Percentiles rank a stretch among this genome's conserved stretches.
These are phyloP conservation scores for Phyllosticta ampelicida DNA, from an alignment of 2,329 filamentous ascomycete genomes.

Conservation along the genomic window DNA sequence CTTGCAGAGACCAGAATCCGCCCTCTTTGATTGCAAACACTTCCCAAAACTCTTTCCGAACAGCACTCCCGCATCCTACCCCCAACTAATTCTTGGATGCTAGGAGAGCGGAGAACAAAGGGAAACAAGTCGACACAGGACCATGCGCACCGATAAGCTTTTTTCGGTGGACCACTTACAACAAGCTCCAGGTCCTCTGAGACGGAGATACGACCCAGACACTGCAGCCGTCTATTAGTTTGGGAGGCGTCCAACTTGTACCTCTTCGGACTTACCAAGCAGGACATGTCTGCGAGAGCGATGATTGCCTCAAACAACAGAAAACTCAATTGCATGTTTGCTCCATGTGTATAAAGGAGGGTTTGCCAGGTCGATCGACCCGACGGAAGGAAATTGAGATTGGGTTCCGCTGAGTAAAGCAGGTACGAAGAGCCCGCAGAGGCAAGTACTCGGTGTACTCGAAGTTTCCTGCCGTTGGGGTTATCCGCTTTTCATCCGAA, in stretches of 20 bases:
- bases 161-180: background rate
- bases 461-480: background rate
- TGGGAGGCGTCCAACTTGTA: background rate
- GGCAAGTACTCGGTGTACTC: background rate
- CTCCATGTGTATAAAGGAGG: background rate
- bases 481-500: too few species aligned
- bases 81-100: background rate
- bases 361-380: background rate
- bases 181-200: background rate
- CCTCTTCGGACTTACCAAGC: background rate
- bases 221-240: background rate
- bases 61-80: too few species aligned
- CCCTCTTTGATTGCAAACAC: too few species aligned
- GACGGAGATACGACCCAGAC: background rate
- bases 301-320: background rate
- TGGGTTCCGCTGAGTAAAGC: background rate
- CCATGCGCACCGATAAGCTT: background rate
- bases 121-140: background rate
- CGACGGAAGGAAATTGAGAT: background rate
- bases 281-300: background rate
- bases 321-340: background rate
- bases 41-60: too few species aligned
- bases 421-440: background rate
- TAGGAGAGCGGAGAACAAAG: background rate
- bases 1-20: background rate